These are phyloP conservation scores for Cordyceps fumosorosea DNA, from an alignment of 2,329 filamentous ascomycete genomes.

Conservation along the genomic window DNA sequence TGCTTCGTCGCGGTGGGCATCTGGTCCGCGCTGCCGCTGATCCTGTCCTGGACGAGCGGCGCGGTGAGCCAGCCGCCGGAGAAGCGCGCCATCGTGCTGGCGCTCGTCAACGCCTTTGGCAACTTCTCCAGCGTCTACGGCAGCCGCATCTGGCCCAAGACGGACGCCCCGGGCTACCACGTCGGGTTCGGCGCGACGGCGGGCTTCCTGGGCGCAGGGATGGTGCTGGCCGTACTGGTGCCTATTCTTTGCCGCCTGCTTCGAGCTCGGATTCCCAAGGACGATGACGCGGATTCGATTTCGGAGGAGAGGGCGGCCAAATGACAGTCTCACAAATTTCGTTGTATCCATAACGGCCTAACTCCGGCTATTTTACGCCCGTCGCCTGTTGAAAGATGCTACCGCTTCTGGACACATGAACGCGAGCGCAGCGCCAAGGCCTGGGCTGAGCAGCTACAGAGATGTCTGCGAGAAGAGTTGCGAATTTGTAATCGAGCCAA, in stretches of 20 bases:
- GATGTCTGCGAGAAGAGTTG: not conserved
- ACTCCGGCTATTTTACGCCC: not conserved
- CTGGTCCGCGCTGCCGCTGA: conserved; percentile 21
- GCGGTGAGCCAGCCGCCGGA: conserved; percentile 22
- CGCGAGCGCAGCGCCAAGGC: not conserved
- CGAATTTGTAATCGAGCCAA: not conserved
- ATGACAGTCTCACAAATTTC: not conserved
- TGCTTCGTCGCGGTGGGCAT: conserved; percentile 22
- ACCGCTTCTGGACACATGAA: not conserved
- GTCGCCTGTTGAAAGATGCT: not conserved
- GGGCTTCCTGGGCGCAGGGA: conserved; percentile 21
- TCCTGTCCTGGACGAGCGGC: conserved; percentile 24
- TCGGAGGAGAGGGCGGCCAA: not conserved
- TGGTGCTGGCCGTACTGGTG: conserved; percentile 19
- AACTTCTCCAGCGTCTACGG: conserved; percentile 27
- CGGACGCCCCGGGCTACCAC: conserved; percentile 21
- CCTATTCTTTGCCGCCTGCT: conserved; percentile 18
- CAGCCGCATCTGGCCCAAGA: conserved; percentile 24
- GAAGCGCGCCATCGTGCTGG: conserved; percentile 27
- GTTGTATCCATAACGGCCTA: not conserved
- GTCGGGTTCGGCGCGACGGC: conserved; percentile 25
- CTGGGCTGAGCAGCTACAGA: not conserved
- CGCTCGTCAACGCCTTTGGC: conserved; percentile 26
- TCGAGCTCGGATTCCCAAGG: not conserved
- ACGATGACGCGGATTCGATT: not conserved